These are phyloP conservation scores for Irpex rosettiformis DNA, from an alignment of 1,284 basidiomycete genomes.

Conservation along the genomic window DNA sequence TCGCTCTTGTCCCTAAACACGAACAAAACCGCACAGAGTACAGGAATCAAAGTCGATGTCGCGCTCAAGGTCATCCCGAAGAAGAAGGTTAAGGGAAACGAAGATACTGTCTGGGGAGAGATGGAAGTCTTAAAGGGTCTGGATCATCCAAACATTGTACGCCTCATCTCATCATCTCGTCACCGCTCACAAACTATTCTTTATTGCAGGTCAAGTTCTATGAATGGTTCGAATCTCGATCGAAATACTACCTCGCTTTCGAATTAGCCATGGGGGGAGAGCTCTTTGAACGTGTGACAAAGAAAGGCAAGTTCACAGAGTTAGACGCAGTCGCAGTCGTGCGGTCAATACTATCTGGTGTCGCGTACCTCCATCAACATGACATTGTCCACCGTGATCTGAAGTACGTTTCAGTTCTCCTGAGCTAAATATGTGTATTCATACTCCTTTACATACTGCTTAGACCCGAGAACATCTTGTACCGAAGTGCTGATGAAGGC, in stretches of 20 bases:
- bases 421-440: background rate
- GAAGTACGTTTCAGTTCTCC: constrained; percentile 49
- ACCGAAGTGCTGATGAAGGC: constrained; percentile 68
- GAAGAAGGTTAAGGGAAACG: constrained; percentile 89
- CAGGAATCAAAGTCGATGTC: constrained; percentile 59
- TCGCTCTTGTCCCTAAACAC: constrained; percentile 17
- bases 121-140: constrained; percentile 87
- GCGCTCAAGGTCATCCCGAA: constrained; percentile 88
- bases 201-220: constrained; percentile 78
- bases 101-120: constrained; percentile 82
- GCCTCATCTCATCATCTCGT: background rate
- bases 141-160: constrained; percentile 85
- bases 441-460: background rate
- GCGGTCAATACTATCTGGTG: constrained; percentile 71
- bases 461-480: constrained; percentile 93
- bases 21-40: constrained; percentile 12
- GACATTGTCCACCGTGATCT: constrained; percentile 92
- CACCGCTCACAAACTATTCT: background rate
- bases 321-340: constrained; percentile 78
- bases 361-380: constrained; percentile 81
- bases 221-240: constrained; percentile 89
- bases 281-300: constrained; percentile 81
- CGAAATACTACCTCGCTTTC: constrained; percentile 90
- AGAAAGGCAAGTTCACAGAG: constrained; percentile 88
- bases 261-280: constrained; percentile 91